These are phyloP conservation scores for Aspergillus sclerotialis DNA, from an alignment of 2,329 filamentous ascomycete species.

Conservation along the genomic window DNA sequence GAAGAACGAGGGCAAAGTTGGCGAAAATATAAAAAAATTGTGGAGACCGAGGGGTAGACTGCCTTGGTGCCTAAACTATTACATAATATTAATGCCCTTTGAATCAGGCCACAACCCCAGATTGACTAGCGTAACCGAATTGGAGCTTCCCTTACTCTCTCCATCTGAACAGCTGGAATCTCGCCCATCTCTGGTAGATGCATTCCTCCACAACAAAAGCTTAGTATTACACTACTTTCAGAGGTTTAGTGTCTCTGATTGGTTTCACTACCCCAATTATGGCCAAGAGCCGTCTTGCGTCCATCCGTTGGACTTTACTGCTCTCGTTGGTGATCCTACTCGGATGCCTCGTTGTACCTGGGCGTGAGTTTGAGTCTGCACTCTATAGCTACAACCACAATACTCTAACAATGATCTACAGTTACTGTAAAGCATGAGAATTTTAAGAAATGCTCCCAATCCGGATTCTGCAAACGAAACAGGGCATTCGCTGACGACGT, in stretches of 20 bases:
- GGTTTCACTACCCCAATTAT: conserved; percentile 32
- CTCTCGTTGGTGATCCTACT: conserved; percentile 55
- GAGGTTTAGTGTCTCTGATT: conserved; percentile 30
- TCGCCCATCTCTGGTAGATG: conserved; percentile 20
- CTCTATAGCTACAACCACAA: not conserved
- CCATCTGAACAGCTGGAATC: conserved; percentile 6
- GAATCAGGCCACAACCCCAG: conserved; percentile 2
- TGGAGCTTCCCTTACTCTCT: not conserved
- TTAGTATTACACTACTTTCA: conserved; percentile 10
- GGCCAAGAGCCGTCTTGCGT: conserved; percentile 46
- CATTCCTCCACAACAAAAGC: conserved; percentile 11
- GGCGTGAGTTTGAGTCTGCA: conserved; percentile 46
- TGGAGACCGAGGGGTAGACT: conserved; percentile 16
- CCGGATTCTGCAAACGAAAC: conserved; percentile 95
- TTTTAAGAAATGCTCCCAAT: conserved; percentile 94
- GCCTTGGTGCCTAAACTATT: not conserved
- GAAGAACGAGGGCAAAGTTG: conserved; percentile 18
- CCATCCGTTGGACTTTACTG: conserved; percentile 58
- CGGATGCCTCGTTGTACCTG: conserved; percentile 55
- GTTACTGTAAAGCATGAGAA: conserved; percentile 88
- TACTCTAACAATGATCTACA: conserved; percentile 30
- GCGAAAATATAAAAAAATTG: conserved; percentile 18
- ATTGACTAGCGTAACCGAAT: conserved; percentile 1
- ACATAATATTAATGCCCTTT: conserved; percentile 1
- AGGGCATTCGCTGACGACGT: conserved; percentile 79